These are phyloP conservation scores for Blastocystis sp. DNA, from an alignment of 352 stramenopile species.

Conservation along the genomic window DNA sequence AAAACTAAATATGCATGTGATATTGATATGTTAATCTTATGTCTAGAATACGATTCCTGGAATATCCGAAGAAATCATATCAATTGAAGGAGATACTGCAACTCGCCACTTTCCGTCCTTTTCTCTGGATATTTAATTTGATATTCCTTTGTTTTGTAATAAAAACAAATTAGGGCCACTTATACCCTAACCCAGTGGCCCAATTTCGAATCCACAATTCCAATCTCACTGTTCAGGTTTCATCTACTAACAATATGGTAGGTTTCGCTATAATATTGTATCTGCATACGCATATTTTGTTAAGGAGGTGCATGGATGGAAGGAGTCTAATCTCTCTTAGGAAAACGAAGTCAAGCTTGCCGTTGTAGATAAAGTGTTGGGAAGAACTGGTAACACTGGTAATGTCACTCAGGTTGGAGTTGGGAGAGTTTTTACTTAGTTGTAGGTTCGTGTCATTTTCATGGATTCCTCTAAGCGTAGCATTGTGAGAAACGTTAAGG, in stretches of 20 bases:
- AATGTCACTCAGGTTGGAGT: conserved; percentile 91
- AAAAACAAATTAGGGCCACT: background rate
- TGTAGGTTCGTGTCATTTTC: conserved; percentile 89
- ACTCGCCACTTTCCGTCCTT: conserved; percentile 48
- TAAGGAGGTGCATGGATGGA: background rate
- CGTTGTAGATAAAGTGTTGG: conserved; percentile 96
- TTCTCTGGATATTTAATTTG: conserved; percentile 19
- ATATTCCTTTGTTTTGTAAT: background rate
- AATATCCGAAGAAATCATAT: conserved; percentile 7
- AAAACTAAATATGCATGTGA: conserved; percentile 61
- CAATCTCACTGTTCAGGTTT: conserved; percentile 34
- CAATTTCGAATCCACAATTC: background rate
- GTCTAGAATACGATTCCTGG: background rate
- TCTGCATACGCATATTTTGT: background rate
- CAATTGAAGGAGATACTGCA: background rate
- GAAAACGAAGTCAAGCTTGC: conserved; percentile 84
- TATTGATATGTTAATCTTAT: background rate
- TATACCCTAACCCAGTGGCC: background rate
- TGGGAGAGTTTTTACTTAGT: background rate
- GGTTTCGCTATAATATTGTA: background rate
- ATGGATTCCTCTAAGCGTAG: conserved; percentile 94
- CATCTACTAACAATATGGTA: conserved; percentile 19
- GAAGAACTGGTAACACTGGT: conserved; percentile 97
- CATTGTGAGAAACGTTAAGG: conserved; percentile 99
- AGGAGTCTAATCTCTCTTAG: background rate